These are phyloP conservation scores for Vigna nakashimae DNA, from an alignment of 306 rosid genomes.

Conservation along the genomic window DNA sequence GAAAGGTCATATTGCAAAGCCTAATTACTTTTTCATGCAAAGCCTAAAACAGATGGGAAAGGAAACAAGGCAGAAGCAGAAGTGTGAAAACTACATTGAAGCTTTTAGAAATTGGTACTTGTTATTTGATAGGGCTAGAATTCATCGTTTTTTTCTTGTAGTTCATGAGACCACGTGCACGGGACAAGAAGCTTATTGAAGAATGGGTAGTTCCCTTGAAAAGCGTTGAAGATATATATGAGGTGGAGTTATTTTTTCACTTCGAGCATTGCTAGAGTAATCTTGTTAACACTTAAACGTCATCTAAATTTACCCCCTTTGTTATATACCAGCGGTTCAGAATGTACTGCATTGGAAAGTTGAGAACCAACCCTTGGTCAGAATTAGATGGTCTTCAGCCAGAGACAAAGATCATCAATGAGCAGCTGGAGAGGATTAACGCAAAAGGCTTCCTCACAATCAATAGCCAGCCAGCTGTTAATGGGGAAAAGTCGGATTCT, in stretches of 20 bases:
- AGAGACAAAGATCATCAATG: conserved; percentile 86
- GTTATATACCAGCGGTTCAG: conserved; percentile 73
- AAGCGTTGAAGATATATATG: conserved; percentile 77
- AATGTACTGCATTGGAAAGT: conserved; percentile 80
- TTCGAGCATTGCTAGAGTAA: conserved; percentile 8
- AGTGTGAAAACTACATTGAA: not conserved
- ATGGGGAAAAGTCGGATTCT: conserved; percentile 90
- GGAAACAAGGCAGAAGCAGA: not conserved
- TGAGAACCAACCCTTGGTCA: conserved; percentile 98
- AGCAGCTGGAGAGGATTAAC: conserved; percentile 77
- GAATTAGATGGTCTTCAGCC: conserved; percentile 96
- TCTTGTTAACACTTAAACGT: conserved; percentile 4
- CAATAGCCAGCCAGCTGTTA: conserved; percentile 97
- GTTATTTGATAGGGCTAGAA: conserved; percentile 26
- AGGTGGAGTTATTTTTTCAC: conserved; percentile 58
- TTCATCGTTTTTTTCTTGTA: conserved; percentile 40
- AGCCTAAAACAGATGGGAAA: not conserved
- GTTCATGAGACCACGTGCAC: conserved; percentile 98
- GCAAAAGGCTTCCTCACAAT: conserved; percentile 85
- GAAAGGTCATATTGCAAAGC: not conserved
- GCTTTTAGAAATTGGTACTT: conserved; percentile 20
- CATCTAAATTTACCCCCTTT: conserved; percentile 35
- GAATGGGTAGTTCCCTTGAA: conserved; percentile 91
- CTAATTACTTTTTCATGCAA: conserved; percentile 7
- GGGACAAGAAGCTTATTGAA: conserved; percentile 86